Percentiles rank a stretch among this genome's conserved stretches.
Evolutionary conservation across 2,329 filamentous ascomycete genomes (phyloP).

Genomic region (Xylaria sp.): DNA sequence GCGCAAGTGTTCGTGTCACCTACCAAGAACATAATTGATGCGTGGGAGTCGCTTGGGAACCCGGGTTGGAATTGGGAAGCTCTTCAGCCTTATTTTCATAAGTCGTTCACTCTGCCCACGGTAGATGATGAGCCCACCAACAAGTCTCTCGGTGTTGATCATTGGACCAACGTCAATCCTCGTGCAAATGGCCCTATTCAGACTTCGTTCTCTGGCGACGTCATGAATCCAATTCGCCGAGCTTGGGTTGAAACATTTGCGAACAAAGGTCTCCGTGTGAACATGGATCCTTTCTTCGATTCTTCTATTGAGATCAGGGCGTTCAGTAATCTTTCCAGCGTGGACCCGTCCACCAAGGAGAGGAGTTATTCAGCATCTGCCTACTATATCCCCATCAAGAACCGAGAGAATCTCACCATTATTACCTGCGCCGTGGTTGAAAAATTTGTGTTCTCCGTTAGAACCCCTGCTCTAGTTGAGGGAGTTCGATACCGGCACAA

Average conservation of each 20-base stretch:
- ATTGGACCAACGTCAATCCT: neutral
- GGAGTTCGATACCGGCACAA: neutral
- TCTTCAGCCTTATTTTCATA: neutral
- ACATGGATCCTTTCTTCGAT: neutral
- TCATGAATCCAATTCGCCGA: neutral
- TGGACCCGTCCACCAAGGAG: neutral
- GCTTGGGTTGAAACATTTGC: neutral
- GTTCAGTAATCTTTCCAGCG: neutral
- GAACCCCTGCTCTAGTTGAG: neutral
- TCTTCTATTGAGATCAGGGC: neutral
- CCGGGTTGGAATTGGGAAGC: neutral
- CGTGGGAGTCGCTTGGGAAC: neutral
- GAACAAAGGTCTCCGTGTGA: neutral
- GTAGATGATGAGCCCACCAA: neutral
- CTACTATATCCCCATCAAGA: neutral
- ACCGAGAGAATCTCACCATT: neutral
- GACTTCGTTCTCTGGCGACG: neutral
- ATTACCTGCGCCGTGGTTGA: neutral
- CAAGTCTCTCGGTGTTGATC: neutral
- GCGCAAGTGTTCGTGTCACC: neutral
- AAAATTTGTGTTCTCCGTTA: neutral
- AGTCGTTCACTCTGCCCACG: neutral
- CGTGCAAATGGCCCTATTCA: neutral
- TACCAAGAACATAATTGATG: neutral
- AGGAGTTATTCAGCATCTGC: neutral